Percentiles rank a stretch among this genome's conserved stretches.
Evolutionary conservation across 1,139 yeast genomes (phyloP).

Genomic region (Chernovozyma sophiae-reginae): DNA sequence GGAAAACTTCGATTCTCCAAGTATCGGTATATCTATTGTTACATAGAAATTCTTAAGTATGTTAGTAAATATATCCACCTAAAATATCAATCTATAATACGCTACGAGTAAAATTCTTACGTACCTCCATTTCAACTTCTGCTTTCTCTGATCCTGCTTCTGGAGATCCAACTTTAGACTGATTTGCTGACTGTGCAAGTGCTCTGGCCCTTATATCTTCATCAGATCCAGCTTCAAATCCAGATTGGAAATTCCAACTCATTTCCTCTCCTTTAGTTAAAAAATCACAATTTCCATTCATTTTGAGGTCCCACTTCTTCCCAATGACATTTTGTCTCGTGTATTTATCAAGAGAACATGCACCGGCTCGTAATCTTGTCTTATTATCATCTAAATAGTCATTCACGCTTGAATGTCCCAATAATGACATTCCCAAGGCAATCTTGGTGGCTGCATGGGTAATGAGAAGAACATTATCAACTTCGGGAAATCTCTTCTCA

Average conservation of each 20-base stretch:
- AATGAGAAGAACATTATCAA: conserved; percentile 55
- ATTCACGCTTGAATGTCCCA: conserved; percentile 44
- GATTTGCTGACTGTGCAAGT: not conserved
- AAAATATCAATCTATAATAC: not conserved
- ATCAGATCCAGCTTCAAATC: conserved; percentile 73
- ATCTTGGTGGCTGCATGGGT: conserved; percentile 86
- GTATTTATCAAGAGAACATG: conserved; percentile 42
- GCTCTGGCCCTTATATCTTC: conserved; percentile 59
- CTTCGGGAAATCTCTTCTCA: conserved; percentile 50
- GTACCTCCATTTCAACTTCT: conserved; percentile 26
- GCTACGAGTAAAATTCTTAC: conserved; percentile 14
- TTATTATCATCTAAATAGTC: conserved; percentile 51
- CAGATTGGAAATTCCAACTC: conserved; percentile 77
- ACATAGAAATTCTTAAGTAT: conserved; percentile 32
- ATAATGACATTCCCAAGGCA: conserved; percentile 67
- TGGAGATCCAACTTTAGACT: not conserved
- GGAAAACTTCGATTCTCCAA: conserved; percentile 19
- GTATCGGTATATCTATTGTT: conserved; percentile 39
- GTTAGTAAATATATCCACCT: conserved; percentile 7
- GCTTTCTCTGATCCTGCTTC: conserved; percentile 13
- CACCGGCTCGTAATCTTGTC: conserved; percentile 43
- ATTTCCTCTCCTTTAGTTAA: conserved; percentile 78
- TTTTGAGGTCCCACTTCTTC: conserved; percentile 48
- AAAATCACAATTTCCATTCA: conserved; percentile 69
- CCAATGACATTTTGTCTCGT: conserved; percentile 9